Conservation (phyloP, 2,329 filamentous ascomycete genomes). For the Cytospora mali region DNA sequence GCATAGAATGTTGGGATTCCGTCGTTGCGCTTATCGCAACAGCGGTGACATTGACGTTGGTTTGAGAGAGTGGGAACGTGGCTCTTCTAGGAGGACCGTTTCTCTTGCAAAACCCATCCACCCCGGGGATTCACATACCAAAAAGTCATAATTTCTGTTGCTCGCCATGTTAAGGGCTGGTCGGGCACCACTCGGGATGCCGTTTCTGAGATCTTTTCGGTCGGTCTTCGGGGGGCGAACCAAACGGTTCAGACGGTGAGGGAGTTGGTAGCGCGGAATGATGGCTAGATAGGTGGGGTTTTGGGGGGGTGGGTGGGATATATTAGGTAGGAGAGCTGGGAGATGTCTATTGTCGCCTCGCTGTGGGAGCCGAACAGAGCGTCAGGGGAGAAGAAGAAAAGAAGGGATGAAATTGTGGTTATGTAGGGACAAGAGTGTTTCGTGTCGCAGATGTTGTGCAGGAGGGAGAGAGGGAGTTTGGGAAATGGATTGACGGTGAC, state of each 20-base stretch:
- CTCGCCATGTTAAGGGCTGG: conserved; percentile 72
- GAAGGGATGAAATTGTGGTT: conserved; percentile 19
- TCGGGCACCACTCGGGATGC: conserved; percentile 26
- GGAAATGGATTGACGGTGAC: conserved; percentile 6
- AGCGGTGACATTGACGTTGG: conserved; percentile 21
- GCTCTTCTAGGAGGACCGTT: conserved; percentile 27
- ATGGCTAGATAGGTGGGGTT: not conserved
- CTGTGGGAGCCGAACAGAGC: not conserved
- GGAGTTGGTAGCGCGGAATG: not conserved
- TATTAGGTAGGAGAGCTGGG: not conserved
- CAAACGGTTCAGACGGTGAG: conserved; percentile 17
- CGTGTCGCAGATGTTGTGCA: conserved; percentile 20
- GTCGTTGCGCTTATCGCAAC: conserved; percentile 14
- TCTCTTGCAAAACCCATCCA: conserved; percentile 22
- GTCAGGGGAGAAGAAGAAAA: not conserved
- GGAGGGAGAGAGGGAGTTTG: conserved; percentile 6
- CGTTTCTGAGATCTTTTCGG: conserved; percentile 12
- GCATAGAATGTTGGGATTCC: not conserved
- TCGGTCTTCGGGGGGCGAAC: conserved; percentile 6
- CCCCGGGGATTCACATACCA: conserved; percentile 65
- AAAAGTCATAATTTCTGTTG: conserved; percentile 98
- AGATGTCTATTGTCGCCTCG: not conserved
- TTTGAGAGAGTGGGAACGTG: conserved; percentile 29
- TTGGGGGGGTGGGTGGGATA: conserved; percentile 2
- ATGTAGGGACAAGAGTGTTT: conserved; percentile 20